Evolutionary conservation across 371 early-diverging fungal genomes (phyloP).

Genomic region (Syncephalastrum racemosum): DNA sequence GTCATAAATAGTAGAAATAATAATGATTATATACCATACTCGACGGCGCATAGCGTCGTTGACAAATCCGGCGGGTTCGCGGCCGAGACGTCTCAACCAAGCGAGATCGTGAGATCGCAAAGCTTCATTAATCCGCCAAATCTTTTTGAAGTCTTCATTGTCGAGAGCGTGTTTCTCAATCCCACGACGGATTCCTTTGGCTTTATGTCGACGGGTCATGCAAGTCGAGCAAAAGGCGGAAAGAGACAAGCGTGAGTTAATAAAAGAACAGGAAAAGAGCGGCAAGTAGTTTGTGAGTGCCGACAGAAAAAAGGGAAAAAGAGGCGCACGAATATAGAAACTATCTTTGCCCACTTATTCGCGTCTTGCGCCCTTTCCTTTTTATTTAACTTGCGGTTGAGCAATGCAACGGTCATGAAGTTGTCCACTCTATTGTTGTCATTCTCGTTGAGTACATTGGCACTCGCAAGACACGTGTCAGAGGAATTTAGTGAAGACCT

Average conservation of each 20-base stretch:
- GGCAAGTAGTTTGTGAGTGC: too few relatives aligned
- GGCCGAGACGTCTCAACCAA: constrained; percentile 47
- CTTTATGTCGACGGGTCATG: constrained; percentile 28
- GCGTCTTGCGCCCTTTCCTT: too few relatives aligned
- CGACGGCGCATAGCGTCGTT: constrained; percentile 48
- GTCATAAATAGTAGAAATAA: not conserved
- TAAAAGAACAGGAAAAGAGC: too few relatives aligned
- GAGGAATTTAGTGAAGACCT: constrained; percentile 65
- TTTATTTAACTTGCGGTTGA: too few relatives aligned
- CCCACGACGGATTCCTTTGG: constrained; percentile 10
- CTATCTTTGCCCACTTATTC: too few relatives aligned
- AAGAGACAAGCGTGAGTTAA: too few relatives aligned
- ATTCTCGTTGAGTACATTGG: too few relatives aligned
- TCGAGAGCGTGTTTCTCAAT: constrained; percentile 29
- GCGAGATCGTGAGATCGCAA: constrained; percentile 44
- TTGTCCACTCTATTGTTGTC: too few relatives aligned
- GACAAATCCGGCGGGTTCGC: constrained; percentile 51
- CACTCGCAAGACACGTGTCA: not conserved
- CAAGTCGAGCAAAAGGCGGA: too few relatives aligned
- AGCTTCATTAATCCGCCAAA: constrained; percentile 54
- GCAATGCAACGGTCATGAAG: too few relatives aligned
- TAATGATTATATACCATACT: constrained; percentile 47
- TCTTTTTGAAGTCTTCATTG: constrained; percentile 36
- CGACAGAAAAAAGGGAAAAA: too few relatives aligned
- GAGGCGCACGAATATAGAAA: too few relatives aligned